A percentile compares a stretch with the other conserved stretches of the same genome.
phyloP scores from a whole-genome alignment of 2,329 filamentous ascomycete genomes.

The Fusarium abutilonis region DNA sequence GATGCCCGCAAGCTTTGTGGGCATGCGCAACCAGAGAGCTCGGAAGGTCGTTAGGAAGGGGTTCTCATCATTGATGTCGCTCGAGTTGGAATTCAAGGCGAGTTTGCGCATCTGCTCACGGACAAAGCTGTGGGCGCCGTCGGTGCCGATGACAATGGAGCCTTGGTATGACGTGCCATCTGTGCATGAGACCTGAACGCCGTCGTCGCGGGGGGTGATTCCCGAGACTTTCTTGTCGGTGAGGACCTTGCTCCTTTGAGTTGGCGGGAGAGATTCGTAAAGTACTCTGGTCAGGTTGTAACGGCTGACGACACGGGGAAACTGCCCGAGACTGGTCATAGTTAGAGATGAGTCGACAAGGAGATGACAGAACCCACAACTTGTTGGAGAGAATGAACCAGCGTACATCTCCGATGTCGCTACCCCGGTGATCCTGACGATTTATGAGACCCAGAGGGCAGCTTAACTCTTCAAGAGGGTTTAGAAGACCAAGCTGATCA shows the following conservation, averaged over 20 bases:
- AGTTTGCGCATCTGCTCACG: conserved; percentile 43
- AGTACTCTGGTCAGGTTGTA: conserved; percentile 49
- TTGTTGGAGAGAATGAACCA: conserved; percentile 40
- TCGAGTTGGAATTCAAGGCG: conserved; percentile 32
- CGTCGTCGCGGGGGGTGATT: conserved; percentile 1
- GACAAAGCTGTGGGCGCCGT: conserved; percentile 33
- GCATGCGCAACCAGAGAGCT: conserved; percentile 50
- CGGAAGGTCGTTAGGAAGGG: conserved; percentile 49
- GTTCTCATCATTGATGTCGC: conserved; percentile 39
- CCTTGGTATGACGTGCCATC: conserved; percentile 36
- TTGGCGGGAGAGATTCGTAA: conserved; percentile 44
- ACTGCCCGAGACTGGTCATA: conserved; percentile 41
- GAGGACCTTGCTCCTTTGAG: conserved; percentile 40
- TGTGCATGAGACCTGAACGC: conserved; percentile 29
- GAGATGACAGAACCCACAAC: conserved; percentile 30
- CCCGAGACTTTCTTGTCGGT: conserved; percentile 34
- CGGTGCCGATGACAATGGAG: conserved; percentile 36
- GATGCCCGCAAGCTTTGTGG: conserved; percentile 18
- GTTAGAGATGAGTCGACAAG: not conserved
- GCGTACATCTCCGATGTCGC: conserved; percentile 38
- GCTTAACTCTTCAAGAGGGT: conserved; percentile 35
- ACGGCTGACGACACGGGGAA: conserved; percentile 48
- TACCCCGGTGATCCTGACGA: conserved; percentile 44
- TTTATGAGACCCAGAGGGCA: conserved; percentile 37
- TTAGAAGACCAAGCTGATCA: conserved; percentile 48